A percentile compares a stretch with the other conserved stretches of the same genome.
Evolutionary conservation across 768 basidiomycete genomes (phyloP).

Genomic region (Trametes meyenii): DNA sequence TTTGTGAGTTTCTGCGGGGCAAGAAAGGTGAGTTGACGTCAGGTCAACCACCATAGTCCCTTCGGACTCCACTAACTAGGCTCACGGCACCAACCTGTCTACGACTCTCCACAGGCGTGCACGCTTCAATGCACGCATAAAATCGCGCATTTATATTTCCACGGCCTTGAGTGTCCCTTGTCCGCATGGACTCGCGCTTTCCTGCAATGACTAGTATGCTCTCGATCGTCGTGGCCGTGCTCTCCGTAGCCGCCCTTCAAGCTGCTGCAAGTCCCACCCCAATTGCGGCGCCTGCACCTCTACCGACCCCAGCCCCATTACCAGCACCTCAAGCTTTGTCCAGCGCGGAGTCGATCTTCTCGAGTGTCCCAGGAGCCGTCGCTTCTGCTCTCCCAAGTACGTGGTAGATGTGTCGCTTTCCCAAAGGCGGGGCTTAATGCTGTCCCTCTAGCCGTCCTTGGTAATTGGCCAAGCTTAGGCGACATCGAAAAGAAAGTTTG

Average conservation of each 20-base stretch:
- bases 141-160: background rate
- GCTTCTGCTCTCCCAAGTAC: constrained; percentile 19
- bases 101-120: background rate
- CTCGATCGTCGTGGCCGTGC: background rate
- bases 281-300: constrained; percentile 6
- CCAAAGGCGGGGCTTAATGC: background rate
- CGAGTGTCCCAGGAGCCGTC: constrained; percentile 18
- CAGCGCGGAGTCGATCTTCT: constrained; percentile 11
- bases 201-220: background rate
- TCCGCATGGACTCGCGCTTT: background rate
- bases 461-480: constrained; percentile 27
- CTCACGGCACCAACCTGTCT: background rate
- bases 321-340: constrained; percentile 14
- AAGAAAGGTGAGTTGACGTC: no score
- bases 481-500: constrained; percentile 30
- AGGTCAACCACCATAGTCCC: no score
- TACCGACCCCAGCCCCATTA: constrained; percentile 3
- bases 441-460: constrained; percentile 21
- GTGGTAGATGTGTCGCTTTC: background rate
- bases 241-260: constrained; percentile 1
- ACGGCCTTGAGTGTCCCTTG: background rate
- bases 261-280: constrained; percentile 9
- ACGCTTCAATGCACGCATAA: background rate
- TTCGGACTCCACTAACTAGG: no score
- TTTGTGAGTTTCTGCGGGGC: no score